phyloP scores from a whole-genome alignment of 176 grass and related monocot species.

The Cymbopogon citratus region DNA sequence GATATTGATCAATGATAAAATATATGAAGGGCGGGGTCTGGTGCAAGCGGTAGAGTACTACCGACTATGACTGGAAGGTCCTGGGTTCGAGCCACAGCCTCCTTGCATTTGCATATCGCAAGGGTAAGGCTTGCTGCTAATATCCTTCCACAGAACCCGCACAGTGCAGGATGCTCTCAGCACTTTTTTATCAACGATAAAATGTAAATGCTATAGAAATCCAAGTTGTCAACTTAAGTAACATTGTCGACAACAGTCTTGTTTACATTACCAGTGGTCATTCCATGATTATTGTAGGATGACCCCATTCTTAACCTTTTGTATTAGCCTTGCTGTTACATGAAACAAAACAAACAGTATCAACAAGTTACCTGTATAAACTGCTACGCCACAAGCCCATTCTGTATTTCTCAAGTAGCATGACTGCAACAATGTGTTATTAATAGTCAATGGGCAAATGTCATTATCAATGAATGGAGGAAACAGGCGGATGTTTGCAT shows the following conservation, averaged over 20 bases:
- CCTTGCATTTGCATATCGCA: too few relatives aligned
- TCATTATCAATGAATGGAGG: slow-evolving; percentile 98
- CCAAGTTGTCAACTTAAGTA: background rate
- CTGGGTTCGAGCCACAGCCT: too few relatives aligned
- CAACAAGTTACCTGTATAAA: slow-evolving; percentile 75
- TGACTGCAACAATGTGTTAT: slow-evolving; percentile 91
- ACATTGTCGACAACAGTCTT: background rate
- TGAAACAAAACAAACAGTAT: background rate
- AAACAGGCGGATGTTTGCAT: slow-evolving; percentile 93
- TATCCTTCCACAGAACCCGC: too few relatives aligned
- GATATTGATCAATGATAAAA: background rate
- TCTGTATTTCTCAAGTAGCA: slow-evolving; percentile 98
- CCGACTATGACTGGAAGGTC: too few relatives aligned
- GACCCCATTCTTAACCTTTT: background rate
- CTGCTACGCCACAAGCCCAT: slow-evolving; percentile 96
- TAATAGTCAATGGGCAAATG: slow-evolving; percentile 78
- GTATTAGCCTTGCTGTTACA: background rate
- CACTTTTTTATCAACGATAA: too few relatives aligned
- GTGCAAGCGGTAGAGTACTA: too few relatives aligned
- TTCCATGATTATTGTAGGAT: background rate
- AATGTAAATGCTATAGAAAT: background rate
- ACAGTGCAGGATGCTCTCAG: too few relatives aligned
- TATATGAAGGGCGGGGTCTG: too few relatives aligned
- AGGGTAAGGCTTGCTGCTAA: too few relatives aligned
- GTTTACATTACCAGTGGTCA: background rate